phyloP scores from a whole-genome alignment of 352 stramenopile genomes.

The Phytophthora kernoviae region DNA sequence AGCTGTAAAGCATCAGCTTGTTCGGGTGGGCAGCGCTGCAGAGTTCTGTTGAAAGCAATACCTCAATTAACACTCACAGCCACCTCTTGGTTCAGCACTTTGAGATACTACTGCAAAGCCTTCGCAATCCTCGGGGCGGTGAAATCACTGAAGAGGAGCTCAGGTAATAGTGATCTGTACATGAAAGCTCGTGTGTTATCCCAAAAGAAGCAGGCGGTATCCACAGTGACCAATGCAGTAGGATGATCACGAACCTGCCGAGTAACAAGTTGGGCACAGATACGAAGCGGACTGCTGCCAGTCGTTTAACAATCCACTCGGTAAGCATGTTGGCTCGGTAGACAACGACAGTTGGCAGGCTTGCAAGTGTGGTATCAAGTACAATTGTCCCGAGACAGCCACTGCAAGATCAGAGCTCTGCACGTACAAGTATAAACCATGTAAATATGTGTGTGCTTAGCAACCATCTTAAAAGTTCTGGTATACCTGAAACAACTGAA shows the following conservation, averaged over 20 bases:
- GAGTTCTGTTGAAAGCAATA: constrained; percentile 10
- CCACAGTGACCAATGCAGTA: no score
- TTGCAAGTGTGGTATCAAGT: constrained; percentile 59
- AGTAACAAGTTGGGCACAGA: constrained; percentile 77
- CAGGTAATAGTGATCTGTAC: constrained; percentile 52
- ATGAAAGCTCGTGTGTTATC: background rate
- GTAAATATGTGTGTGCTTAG: no score
- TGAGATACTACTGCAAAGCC: constrained; percentile 24
- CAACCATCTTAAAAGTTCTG: no score
- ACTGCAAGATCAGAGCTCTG: constrained; percentile 56
- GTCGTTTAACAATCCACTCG: constrained; percentile 48
- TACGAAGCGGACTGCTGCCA: constrained; percentile 74
- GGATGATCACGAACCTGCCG: constrained; percentile 39
- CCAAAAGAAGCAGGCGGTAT: no score
- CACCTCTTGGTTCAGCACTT: no score
- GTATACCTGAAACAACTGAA: constrained; percentile 36
- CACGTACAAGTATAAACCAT: no score
- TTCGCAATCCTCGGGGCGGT: constrained; percentile 44
- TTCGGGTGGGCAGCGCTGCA: constrained; percentile 7
- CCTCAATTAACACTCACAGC: constrained; percentile 2
- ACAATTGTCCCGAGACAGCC: constrained; percentile 76
- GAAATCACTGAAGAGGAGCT: constrained; percentile 71
- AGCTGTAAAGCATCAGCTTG: constrained; percentile 16
- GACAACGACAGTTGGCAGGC: constrained; percentile 67
- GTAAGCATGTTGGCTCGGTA: constrained; percentile 74